A percentile compares a stretch with the other conserved stretches of the same genome.
These are phyloP conservation scores for Corniculantispora saksenae DNA, from an alignment of 2,329 filamentous ascomycete genomes.

Conservation along the genomic window DNA sequence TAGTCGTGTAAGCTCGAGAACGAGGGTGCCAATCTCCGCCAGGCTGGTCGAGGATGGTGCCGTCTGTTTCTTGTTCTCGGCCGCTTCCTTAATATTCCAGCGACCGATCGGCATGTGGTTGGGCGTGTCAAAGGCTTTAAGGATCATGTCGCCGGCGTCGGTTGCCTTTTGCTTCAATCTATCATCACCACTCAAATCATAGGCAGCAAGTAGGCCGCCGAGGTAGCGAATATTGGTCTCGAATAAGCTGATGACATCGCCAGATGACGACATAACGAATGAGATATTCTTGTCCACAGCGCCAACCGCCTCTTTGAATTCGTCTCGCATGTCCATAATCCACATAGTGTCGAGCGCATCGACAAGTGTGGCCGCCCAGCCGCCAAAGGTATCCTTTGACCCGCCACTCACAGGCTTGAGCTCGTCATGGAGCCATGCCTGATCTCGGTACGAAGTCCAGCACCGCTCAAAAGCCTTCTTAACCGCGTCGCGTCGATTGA, in stretches of 20 bases:
- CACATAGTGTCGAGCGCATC: conserved; percentile 62
- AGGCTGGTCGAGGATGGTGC: conserved; percentile 41
- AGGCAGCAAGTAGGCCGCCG: conserved; percentile 52
- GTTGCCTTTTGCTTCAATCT: conserved; percentile 48
- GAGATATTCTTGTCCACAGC: conserved; percentile 49
- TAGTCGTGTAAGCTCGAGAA: conserved; percentile 71
- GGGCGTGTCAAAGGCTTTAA: conserved; percentile 53
- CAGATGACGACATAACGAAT: conserved; percentile 46
- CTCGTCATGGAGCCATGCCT: conserved; percentile 56
- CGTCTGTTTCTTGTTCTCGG: conserved; percentile 26
- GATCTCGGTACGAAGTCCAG: conserved; percentile 53
- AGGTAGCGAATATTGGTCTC: conserved; percentile 58
- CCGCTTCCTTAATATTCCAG: conserved; percentile 30
- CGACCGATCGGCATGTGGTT: conserved; percentile 47
- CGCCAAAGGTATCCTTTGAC: conserved; percentile 51
- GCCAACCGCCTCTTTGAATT: conserved; percentile 55
- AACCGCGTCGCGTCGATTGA: conserved; percentile 40
- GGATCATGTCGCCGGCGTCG: conserved; percentile 55
- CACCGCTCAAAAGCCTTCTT: conserved; percentile 43
- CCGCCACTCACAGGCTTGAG: conserved; percentile 49
- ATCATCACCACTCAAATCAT: conserved; percentile 48
- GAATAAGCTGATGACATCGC: conserved; percentile 48
- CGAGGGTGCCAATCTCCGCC: conserved; percentile 66
- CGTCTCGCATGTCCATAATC: conserved; percentile 60
- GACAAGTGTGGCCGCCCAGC: conserved; percentile 60